A percentile compares a stretch with the other conserved stretches of the same genome.
Conservation (phyloP, 768 basidiomycete species). For the Pulveroboletus sp. region DNA sequence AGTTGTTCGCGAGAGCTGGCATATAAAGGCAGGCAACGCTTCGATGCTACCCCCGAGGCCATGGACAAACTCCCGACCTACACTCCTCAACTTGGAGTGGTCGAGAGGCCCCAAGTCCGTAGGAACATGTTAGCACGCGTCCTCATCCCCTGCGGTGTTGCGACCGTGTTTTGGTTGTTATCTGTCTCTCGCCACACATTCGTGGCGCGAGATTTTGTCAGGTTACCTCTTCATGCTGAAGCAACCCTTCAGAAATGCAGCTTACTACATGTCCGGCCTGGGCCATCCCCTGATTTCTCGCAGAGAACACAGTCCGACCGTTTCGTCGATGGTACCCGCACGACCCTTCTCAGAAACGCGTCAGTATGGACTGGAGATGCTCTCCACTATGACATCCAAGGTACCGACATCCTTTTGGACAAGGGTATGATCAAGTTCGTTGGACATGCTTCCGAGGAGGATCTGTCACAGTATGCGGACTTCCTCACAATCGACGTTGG, state of each 20-base stretch:
- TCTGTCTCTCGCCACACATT: conserved; percentile 14
- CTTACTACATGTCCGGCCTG: conserved; percentile 34
- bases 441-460: conserved; percentile 40
- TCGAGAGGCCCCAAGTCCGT: conserved; percentile 10
- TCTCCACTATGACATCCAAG: conserved; percentile 33
- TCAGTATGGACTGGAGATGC: conserved; percentile 51
- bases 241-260: conserved; percentile 34
- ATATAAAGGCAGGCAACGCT: background rate
- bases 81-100: background rate
- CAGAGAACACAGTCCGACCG: conserved; percentile 36
- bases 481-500: conserved; percentile 55
- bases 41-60: too few relatives aligned
- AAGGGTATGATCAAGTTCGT: conserved; percentile 35
- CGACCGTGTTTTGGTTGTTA: conserved; percentile 17
- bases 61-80: conserved; percentile 31
- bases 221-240: conserved; percentile 28
- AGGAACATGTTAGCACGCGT: conserved; percentile 13
- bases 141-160: conserved; percentile 18
- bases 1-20: too few relatives aligned
- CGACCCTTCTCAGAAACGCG: conserved; percentile 43
- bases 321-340: conserved; percentile 35
- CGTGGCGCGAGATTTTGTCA: conserved; percentile 9
- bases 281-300: conserved; percentile 34
- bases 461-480: conserved; percentile 37
- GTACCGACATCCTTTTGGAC: conserved; percentile 40